Evolutionary conservation across 2,329 filamentous ascomycete species (phyloP), one percentile per base, ranked within the genome.

Genomic region (Aspergillus aculeatinus): DNA sequence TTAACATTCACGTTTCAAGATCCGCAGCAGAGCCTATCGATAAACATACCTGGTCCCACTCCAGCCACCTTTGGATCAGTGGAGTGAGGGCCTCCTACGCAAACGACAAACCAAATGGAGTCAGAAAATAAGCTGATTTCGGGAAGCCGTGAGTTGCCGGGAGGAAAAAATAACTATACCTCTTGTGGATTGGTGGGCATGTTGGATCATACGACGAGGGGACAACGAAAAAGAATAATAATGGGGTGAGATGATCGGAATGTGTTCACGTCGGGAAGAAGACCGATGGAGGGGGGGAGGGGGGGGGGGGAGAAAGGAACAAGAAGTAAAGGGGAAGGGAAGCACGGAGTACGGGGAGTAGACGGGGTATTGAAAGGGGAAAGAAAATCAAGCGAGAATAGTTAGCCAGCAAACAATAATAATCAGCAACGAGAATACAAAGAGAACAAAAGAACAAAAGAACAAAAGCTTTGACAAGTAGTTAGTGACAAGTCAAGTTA

Each of bases 1-100:
- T 60, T 51, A 60, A 50, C 54, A 57, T 63, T 48, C 23, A 39
- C 33, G 19, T 39, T 48, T 49, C 31, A 39, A 29, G 53, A 50
- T 16, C 42, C 16, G 31, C 19, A 27, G 29, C n/a, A 48, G 47
- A 47, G n/a, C 25, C 50, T 55, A 49, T 21, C n/a, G 23, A 42
- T 35, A 21, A 44, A 59, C 63, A 39, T 71, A 79, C 77, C 70
- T 81, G 72, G 70, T 87, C 85, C 66, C 84, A 80, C 60, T 80
- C 76, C n/a, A 87, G 77, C 85, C 85, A 87, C 73, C 80, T 80
- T 64, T 81, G 67, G 57, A 83, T 80, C 59, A 86, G 73, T 16
- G 66, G 68, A 49, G 69, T 70, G 44, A 78, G 65, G 5, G 74
- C 66, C 62, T 71, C 68, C 76, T 79, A 62, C 31, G 48, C 16